Base-by-base conservation (phyloP, 2,329 filamentous ascomycete species). In the Scleromitrula shiraiana region DNA sequence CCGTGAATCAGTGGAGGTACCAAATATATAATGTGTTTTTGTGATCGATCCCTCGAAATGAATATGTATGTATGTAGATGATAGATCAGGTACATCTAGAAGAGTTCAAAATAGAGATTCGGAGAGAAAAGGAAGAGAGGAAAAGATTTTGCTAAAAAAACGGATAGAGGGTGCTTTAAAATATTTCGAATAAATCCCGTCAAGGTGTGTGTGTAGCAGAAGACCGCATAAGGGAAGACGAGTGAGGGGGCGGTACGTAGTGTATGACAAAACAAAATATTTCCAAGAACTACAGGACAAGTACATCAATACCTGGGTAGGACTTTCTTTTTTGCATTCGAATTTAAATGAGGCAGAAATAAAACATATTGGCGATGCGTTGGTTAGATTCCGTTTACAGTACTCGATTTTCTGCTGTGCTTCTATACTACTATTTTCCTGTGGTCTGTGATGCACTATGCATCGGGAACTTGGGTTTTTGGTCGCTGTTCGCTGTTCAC, bases 41-140 rank as follows among this genome's bases (percentile, higher is more conserved):
- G 17, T 46, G 44, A 41, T 47, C 37, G 29, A 35, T 15, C 14
- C 27, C 23, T 23, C 9, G 20, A 12, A 10, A 17, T 46, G 35
- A 41, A 15, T 27, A 41, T 41, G 41, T 35, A 27, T 41, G 24
- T 17, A 32, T 33, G 27, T 46, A 40, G 44, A 26, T 32, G 35
- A 32, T 32, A 40, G 35, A 35, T 46, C 44, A 26, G 23, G 26
- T 20, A 23, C 17, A 20, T 41, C 27, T 12, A 22, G 36, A 41
- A 19, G 27, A 33, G 33, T 5, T 32, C 14, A 5, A 15, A 12
- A 30, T 10, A n/a, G 15, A 15, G 12, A 32, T 12, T 5, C 29
- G 29, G 29, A 12, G 10, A 32, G 29, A 32, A 15, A 32, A 12
- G 33, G 17, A 19, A 17, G n/a, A 12, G 15, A 19, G 29, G 38